Evolutionary conservation across 306 rosid genomes (phyloP), one percentile per base, ranked within the genome.

Genomic region (Hylodesmum podocarpum): DNA sequence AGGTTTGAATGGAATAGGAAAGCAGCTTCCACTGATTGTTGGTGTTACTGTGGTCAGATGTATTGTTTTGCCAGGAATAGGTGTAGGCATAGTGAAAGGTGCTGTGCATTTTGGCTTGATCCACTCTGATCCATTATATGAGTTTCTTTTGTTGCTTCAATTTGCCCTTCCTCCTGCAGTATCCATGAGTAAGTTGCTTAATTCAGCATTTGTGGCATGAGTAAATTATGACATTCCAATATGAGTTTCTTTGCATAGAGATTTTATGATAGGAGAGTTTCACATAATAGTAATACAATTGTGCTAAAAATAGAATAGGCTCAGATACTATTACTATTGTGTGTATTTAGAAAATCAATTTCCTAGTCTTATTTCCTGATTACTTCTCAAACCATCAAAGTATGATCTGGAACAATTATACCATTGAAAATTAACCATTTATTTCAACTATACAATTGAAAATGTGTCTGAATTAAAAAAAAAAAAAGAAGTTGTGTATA

Each of bases 161-260:
- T 81, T 24, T 44, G 81, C 85, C 25, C 50, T 84, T 50, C 88
- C 85, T 31, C 85, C 88, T 67, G 88, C 88, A 14, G 34, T 69
- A 5, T 3, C 74, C 47, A 27, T 81, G 9, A 78, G 83, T 84
- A 73, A 84, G 80, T 73, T 29, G 4, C 21, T 12, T 50, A 29
- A 16, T 28, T 4, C 1, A 49, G 0, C 39, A 28, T 27, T 66
- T 40, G 16, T 63, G 16, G 29, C n/a, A 27, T 10, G 25, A 25
- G 65, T 0, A 24, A 4, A 58, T 53, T 3, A 8, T 27, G 0
- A 15, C 12, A 58, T 57, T 27, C 39, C 11, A 58, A 28, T 12
- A 25, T 4, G 19, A 13, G 3, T 54, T 25, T 49, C 8, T 15
- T 46, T 3, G 11, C 6, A 0, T 16, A 1, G 18, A 0, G 55